Evolutionary conservation across 2,329 filamentous ascomycete genomes (phyloP).

Genomic region (Sarocladium strictum): DNA sequence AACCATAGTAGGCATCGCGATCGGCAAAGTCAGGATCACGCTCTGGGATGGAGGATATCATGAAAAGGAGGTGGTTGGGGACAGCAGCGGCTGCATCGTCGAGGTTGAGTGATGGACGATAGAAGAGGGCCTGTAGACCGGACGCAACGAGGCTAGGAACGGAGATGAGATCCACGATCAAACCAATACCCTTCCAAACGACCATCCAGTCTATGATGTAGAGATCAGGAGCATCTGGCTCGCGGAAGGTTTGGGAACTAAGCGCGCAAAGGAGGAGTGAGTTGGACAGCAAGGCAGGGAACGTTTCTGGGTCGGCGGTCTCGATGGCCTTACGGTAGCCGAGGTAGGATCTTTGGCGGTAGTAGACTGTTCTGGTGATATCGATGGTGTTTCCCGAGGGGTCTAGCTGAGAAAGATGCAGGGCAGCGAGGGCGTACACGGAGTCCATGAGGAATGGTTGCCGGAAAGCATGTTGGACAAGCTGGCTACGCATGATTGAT

Average conservation of each 20-base stretch:
- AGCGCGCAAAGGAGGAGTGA: slow-evolving; percentile 47
- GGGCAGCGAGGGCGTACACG: slow-evolving; percentile 44
- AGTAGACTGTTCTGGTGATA: slow-evolving; percentile 30
- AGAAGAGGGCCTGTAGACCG: slow-evolving; percentile 42
- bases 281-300: slow-evolving; percentile 43
- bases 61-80: slow-evolving; percentile 42
- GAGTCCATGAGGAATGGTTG: slow-evolving; percentile 50
- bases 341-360: slow-evolving; percentile 43
- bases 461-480: slow-evolving; percentile 45
- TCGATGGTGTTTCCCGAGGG: slow-evolving; percentile 27
- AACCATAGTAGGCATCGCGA: slow-evolving; percentile 35
- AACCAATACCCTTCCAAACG: slow-evolving; percentile 47
- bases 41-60: slow-evolving; percentile 38
- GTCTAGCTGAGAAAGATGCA: slow-evolving; percentile 39
- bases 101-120: slow-evolving; percentile 42
- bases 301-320: slow-evolving; percentile 36
- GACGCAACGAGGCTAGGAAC: slow-evolving; percentile 26
- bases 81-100: slow-evolving; percentile 33
- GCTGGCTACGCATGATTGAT: slow-evolving; percentile 36
- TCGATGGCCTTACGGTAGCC: slow-evolving; percentile 48
- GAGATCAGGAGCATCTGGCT: slow-evolving; percentile 36
- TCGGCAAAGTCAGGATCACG: slow-evolving; percentile 36
- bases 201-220: slow-evolving; percentile 52
- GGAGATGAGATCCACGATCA: slow-evolving; percentile 35
- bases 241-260: slow-evolving; percentile 44